Conservation (phyloP, 805 yeast species). For the Hanseniaspora vineae region DNA sequence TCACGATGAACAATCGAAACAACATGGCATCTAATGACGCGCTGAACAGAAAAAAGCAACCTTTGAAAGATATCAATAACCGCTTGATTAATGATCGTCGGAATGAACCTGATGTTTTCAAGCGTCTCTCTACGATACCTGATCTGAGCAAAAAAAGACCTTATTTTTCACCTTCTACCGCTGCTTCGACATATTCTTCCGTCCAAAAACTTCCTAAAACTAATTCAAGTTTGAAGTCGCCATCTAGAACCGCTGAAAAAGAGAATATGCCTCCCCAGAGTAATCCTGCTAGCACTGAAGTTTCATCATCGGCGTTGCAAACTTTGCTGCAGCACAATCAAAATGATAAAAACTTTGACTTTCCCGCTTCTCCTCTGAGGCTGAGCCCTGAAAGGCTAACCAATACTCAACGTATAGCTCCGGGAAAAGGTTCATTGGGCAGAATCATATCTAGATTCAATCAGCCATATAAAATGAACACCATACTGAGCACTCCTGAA, state of each 20-base stretch:
- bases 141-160: neutral
- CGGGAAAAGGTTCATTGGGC: constrained; percentile 19
- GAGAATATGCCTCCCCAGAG: no score
- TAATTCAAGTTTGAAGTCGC: no score
- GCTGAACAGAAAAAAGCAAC: neutral
- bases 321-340: no score
- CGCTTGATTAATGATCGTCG: neutral
- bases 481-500: neutral
- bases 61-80: neutral
- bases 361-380: constrained; percentile 20
- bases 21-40: neutral
- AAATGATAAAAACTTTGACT: constrained; percentile 3
- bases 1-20: neutral
- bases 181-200: no score
- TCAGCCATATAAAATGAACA: constrained; percentile 9
- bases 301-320: no score
- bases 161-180: no score
- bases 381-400: constrained; percentile 10
- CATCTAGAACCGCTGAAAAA: no score
- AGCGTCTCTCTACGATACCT: neutral
- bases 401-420: constrained; percentile 19
- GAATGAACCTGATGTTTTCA: neutral
- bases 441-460: constrained; percentile 19
- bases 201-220: no score
- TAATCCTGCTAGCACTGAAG: no score